Evolutionary conservation across 2,329 filamentous ascomycete genomes (phyloP).

Genomic region (Metarhizium rileyi): DNA sequence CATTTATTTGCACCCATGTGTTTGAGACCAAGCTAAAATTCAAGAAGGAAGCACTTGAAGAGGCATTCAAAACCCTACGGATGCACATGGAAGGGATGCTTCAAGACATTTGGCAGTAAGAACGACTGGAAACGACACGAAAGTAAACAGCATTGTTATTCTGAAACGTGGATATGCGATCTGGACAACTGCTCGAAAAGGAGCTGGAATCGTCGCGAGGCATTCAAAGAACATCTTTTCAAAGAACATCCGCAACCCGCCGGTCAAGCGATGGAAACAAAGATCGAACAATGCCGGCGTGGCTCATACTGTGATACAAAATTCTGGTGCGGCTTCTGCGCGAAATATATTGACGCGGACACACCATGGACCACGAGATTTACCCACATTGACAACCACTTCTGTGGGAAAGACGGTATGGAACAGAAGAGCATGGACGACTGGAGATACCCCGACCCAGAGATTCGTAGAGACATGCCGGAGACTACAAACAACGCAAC

Average conservation of each 20-base stretch:
- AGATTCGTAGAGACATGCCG: constrained; percentile 10
- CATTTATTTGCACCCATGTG: background rate
- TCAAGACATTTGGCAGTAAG: constrained; percentile 77
- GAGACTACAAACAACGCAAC: constrained; percentile 8
- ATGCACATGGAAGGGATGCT: constrained; percentile 64
- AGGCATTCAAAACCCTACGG: constrained; percentile 73
- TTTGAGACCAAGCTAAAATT: background rate
- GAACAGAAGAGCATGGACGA: constrained; percentile 37
- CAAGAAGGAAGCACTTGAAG: constrained; percentile 67
- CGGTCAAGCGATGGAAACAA: constrained; percentile 27
- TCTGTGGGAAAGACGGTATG: constrained; percentile 39
- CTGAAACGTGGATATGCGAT: constrained; percentile 64
- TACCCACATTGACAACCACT: constrained; percentile 69
- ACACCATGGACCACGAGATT: constrained; percentile 42
- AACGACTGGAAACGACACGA: constrained; percentile 94
- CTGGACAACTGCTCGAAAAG: constrained; percentile 45
- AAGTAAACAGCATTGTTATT: constrained; percentile 63
- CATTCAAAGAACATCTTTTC: constrained; percentile 53
- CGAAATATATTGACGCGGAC: constrained; percentile 40
- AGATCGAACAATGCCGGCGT: constrained; percentile 45
- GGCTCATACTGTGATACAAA: constrained; percentile 52
- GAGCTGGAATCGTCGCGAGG: constrained; percentile 46
- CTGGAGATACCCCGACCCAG: constrained; percentile 34
- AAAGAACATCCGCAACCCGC: constrained; percentile 35
- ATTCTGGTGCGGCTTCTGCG: constrained; percentile 89